Conservation (phyloP, 345 rosid genomes). For the Lepidium africanum region DNA sequence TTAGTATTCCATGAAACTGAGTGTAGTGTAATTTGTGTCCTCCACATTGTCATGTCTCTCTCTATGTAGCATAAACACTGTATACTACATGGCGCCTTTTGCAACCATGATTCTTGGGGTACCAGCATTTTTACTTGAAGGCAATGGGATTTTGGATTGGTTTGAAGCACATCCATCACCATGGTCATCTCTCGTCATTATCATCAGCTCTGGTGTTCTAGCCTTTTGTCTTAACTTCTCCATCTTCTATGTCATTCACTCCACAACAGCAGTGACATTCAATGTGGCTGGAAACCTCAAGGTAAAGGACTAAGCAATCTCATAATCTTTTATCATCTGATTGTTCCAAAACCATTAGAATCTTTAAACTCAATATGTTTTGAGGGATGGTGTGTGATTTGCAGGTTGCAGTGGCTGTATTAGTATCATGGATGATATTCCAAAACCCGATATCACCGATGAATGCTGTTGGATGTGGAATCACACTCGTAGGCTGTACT, state of each 20-base stretch:
- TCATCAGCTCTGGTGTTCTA: constrained; percentile 71
- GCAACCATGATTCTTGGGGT: constrained; percentile 82
- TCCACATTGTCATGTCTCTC: background rate
- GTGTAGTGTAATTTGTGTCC: background rate
- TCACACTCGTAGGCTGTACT: constrained; percentile 86
- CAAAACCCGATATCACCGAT: constrained; percentile 60
- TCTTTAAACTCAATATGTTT: background rate
- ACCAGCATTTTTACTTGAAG: constrained; percentile 80
- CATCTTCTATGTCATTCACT: constrained; percentile 87
- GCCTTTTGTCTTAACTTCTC: constrained; percentile 96
- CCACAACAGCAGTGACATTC: constrained; percentile 91
- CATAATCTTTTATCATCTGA: background rate
- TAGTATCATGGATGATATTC: constrained; percentile 84
- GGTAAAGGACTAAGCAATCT: constrained; percentile 35
- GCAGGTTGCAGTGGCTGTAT: constrained; percentile 83
- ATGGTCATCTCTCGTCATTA: constrained; percentile 47
- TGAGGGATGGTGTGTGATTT: background rate
- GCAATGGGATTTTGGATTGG: constrained; percentile 68
- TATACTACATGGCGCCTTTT: constrained; percentile 95
- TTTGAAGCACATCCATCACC: constrained; percentile 45
- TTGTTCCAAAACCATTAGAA: background rate
- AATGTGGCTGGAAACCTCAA: constrained; percentile 95
- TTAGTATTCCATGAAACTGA: background rate
- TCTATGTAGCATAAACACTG: constrained; percentile 69
- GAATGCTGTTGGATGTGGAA: constrained; percentile 80